These are phyloP conservation scores for Nyctanthes arbortristis DNA, from an alignment of 257 asterid species.

Conservation along the genomic window DNA sequence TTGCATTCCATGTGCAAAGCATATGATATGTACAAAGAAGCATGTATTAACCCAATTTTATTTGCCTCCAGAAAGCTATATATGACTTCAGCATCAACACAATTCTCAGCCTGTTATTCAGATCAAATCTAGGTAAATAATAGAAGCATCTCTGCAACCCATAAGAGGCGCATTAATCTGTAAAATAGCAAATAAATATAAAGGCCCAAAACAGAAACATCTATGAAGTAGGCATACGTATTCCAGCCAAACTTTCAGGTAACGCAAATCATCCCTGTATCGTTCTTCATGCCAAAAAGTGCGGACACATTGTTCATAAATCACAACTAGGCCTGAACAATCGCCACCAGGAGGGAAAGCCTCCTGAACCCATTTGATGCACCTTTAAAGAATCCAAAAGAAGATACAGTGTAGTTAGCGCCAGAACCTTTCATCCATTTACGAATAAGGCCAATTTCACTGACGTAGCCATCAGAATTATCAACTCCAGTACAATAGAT, in stretches of 20 bases:
- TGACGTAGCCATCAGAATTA: no score
- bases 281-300: slow-evolving; percentile 82
- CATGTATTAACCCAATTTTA: slow-evolving; percentile 66
- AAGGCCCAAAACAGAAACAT: slow-evolving; percentile 11
- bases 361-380: slow-evolving; percentile 98
- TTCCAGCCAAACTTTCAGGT: slow-evolving; percentile 91
- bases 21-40: slow-evolving; percentile 72
- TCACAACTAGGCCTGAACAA: slow-evolving; percentile 75
- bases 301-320: slow-evolving; percentile 93
- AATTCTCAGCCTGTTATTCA: slow-evolving; percentile 76
- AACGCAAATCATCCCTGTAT: slow-evolving; percentile 89
- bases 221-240: slow-evolving; percentile 52
- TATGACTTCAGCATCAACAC: slow-evolving; percentile 84
- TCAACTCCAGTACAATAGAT: no score
- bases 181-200: background rate
- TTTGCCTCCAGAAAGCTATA: slow-evolving; percentile 77
- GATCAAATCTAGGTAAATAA: slow-evolving; percentile 16
- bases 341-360: slow-evolving; percentile 98
- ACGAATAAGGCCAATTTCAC: background rate
- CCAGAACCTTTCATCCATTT: background rate
- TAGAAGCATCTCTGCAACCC: slow-evolving; percentile 17
- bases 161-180: background rate
- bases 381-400: slow-evolving; percentile 42
- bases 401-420: background rate
- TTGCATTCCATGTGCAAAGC: slow-evolving; percentile 82